Evolutionary conservation across 2,329 filamentous ascomycete genomes (phyloP).

Genomic region (Hypoxylon sp.): DNA sequence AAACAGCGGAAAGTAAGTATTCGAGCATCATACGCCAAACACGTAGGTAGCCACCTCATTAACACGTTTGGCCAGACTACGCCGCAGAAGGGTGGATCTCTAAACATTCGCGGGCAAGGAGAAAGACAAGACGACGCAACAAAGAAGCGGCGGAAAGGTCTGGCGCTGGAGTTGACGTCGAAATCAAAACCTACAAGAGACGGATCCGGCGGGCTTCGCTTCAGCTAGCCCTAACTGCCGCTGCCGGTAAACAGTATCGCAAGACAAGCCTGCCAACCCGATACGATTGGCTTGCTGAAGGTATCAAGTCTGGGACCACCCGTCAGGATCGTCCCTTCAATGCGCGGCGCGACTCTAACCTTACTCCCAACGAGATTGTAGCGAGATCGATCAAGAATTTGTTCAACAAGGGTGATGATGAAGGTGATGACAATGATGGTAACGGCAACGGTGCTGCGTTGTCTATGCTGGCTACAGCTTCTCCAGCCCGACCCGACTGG

Average conservation of each 20-base stretch:
- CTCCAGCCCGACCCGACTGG: constrained; percentile 15
- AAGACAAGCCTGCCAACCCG: constrained; percentile 24
- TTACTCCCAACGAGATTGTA: constrained; percentile 27
- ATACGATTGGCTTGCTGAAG: constrained; percentile 13
- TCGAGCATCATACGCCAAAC: background rate
- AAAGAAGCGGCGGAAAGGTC: constrained; percentile 8
- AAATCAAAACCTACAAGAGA: constrained; percentile 20
- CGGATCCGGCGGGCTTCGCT: constrained; percentile 30
- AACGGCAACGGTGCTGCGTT: background rate
- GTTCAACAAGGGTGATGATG: background rate
- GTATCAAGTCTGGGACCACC: constrained; percentile 11
- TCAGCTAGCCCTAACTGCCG: constrained; percentile 38
- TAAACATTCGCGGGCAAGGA: constrained; percentile 10
- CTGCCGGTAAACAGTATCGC: constrained; percentile 34
- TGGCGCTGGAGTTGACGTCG: too few species aligned
- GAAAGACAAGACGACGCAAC: constrained; percentile 5
- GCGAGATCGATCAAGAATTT: constrained; percentile 27
- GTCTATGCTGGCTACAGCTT: constrained; percentile 10
- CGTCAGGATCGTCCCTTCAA: constrained; percentile 21
- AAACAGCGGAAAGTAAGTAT: constrained; percentile 20
- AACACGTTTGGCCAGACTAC: constrained; percentile 9
- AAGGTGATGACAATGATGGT: constrained; percentile 1
- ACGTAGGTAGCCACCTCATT: background rate
- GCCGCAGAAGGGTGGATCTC: constrained; percentile 8
- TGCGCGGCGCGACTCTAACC: constrained; percentile 16